Conservation (phyloP, 2,329 filamentous ascomycete genomes). For the Plenodomus lindquistii region DNA sequence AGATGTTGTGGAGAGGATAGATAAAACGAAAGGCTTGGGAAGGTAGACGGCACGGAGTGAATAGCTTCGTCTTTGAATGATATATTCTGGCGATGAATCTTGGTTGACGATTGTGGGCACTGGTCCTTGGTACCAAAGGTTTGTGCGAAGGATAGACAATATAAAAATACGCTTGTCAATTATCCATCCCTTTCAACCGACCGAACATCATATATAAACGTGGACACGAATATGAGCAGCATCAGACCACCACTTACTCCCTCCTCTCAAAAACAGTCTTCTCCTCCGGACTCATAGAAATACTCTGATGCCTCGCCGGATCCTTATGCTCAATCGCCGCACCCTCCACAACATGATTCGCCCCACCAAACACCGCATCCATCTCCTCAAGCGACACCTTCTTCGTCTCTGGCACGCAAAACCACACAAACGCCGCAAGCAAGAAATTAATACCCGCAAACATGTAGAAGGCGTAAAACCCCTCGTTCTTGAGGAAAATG, state of each 20-base stretch:
- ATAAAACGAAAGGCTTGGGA: too few relatives aligned
- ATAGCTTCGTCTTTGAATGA: too few relatives aligned
- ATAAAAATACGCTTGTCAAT: too few relatives aligned
- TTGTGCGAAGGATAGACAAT: too few relatives aligned
- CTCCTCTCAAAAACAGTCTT: slow-evolving; percentile 22
- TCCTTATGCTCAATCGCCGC: slow-evolving; percentile 52
- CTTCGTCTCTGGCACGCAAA: slow-evolving; percentile 50
- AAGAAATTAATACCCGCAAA: slow-evolving; percentile 54
- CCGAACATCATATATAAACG: not conserved
- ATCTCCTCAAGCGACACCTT: slow-evolving; percentile 59
- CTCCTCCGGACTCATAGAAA: slow-evolving; percentile 21
- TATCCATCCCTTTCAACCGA: not conserved
- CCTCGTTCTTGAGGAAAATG: slow-evolving; percentile 63
- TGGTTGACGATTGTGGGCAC: too few relatives aligned
- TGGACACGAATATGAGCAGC: too few relatives aligned
- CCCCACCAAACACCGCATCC: slow-evolving; percentile 60
- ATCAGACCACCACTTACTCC: not conserved
- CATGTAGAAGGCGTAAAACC: slow-evolving; percentile 61
- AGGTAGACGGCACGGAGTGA: too few relatives aligned
- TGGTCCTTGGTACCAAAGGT: too few relatives aligned
- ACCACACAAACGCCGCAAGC: slow-evolving; percentile 48
- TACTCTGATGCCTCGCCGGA: slow-evolving; percentile 32
- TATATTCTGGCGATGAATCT: too few relatives aligned
- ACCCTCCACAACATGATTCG: slow-evolving; percentile 60
- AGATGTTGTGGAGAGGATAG: too few relatives aligned